Percentiles rank a stretch among this genome's conserved stretches.
Conservation (phyloP, 83 land plant species). For the Thuja plicata region DNA sequence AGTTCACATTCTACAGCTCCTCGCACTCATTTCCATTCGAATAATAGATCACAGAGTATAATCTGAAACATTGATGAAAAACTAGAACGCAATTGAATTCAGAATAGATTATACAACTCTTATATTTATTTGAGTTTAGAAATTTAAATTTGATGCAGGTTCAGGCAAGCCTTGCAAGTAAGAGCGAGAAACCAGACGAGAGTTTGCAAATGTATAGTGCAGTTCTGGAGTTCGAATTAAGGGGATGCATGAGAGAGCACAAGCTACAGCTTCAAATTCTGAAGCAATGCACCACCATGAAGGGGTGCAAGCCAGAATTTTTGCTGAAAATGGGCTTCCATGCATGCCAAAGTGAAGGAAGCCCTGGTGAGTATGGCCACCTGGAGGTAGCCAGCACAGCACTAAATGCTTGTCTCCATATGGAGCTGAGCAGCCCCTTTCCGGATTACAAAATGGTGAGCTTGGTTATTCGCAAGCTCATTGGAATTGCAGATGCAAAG, state of each 20-base stretch:
- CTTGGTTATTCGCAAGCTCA: conserved; percentile 53
- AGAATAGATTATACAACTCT: too few relatives aligned
- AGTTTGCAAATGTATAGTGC: conserved; percentile 28
- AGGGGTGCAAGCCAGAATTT: conserved; percentile 50
- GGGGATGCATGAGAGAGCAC: conserved; percentile 44
- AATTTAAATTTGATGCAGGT: conserved; percentile 19
- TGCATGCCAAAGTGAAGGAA: conserved; percentile 29
- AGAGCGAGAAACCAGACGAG: conserved; percentile 17
- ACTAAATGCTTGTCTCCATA: conserved; percentile 57
- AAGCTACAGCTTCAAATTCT: conserved; percentile 58
- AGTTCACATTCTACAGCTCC: too few relatives aligned
- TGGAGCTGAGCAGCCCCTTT: conserved; percentile 50
- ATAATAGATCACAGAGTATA: too few relatives aligned
- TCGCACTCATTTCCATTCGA: too few relatives aligned
- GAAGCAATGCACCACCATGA: conserved; percentile 50
- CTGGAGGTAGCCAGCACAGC: conserved; percentile 65
- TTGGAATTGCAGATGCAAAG: conserved; percentile 35
- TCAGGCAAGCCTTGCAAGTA: conserved; percentile 20
- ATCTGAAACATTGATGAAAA: too few relatives aligned
- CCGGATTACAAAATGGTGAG: conserved; percentile 76
- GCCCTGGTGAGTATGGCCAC: conserved; percentile 28
- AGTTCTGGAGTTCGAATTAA: conserved; percentile 64
- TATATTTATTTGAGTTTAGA: neutral
- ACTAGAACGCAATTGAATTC: too few relatives aligned
- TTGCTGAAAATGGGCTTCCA: conserved; percentile 73